Evolutionary conservation across 441 rosid genomes (phyloP).

Genomic region (Mallotus japonicus): DNA sequence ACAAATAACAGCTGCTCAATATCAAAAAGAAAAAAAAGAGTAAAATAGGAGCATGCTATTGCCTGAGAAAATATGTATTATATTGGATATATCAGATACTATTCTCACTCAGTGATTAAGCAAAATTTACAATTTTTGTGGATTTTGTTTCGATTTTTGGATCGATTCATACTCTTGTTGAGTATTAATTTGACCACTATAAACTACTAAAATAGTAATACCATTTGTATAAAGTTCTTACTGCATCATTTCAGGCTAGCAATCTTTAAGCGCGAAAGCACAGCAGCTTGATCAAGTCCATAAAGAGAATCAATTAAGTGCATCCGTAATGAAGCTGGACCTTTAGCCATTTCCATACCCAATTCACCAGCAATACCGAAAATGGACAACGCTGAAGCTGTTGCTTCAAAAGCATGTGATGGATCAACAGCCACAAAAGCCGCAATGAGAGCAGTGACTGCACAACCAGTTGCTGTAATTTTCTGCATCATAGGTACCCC

Average conservation of each 20-base stretch:
- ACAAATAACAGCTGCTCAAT: background rate
- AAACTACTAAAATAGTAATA: constrained; percentile 11
- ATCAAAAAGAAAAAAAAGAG: background rate
- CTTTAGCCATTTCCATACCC: constrained; percentile 65
- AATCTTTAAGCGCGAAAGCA: constrained; percentile 46
- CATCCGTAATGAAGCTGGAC: constrained; percentile 82
- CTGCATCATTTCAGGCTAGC: constrained; percentile 29
- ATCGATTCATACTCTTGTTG: background rate
- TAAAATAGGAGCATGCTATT: background rate
- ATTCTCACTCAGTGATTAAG: background rate
- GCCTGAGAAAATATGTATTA: too few species aligned
- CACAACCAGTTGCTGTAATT: constrained; percentile 85
- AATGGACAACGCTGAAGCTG: constrained; percentile 71
- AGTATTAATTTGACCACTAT: background rate
- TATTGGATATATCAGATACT: background rate
- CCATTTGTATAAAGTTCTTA: constrained; percentile 10
- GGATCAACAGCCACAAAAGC: constrained; percentile 75
- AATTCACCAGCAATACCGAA: constrained; percentile 86
- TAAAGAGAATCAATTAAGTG: constrained; percentile 77
- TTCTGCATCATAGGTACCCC: constrained; percentile 85
- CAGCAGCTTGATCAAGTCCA: constrained; percentile 52
- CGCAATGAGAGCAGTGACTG: constrained; percentile 69
- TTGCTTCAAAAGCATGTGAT: constrained; percentile 56
- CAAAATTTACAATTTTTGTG: background rate
- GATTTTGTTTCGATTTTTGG: constrained; percentile 1